Evolutionary conservation across 1,284 basidiomycete genomes (phyloP).

Genomic region (Microbotryum intermedium): DNA sequence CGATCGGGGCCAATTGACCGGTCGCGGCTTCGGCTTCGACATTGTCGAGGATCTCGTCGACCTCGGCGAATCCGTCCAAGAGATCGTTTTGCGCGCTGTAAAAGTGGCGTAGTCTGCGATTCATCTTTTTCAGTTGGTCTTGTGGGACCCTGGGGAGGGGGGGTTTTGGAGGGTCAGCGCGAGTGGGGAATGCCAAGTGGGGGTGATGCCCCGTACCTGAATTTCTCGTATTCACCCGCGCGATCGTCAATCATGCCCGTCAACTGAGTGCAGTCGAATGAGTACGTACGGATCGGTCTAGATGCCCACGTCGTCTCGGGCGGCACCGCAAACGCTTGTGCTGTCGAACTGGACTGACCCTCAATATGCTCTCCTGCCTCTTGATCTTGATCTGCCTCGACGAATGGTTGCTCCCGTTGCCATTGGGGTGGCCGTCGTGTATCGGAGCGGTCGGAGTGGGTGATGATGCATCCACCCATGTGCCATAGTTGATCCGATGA

Average conservation of each 20-base stretch:
- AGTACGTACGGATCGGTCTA: neutral
- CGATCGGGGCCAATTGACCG: constrained; percentile 17
- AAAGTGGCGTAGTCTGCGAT: constrained; percentile 22
- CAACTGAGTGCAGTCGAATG: constrained; percentile 2
- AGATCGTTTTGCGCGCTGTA: constrained; percentile 29
- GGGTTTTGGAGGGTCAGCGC: too few species aligned
- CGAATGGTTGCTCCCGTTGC: too few species aligned
- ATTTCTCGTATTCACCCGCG: constrained; percentile 20
- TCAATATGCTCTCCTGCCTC: constrained; percentile 12
- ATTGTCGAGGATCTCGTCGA: constrained; percentile 32
- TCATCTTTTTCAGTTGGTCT: constrained; percentile 6
- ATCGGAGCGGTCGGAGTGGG: too few species aligned
- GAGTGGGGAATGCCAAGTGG: too few species aligned
- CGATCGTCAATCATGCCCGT: constrained; percentile 25
- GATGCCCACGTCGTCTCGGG: too few species aligned
- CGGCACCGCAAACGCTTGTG: too few species aligned
- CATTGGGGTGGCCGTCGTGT: too few species aligned
- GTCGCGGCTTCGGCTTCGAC: constrained; percentile 18
- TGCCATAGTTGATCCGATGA: too few species aligned
- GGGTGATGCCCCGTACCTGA: too few species aligned
- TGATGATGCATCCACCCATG: too few species aligned
- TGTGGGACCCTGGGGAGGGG: neutral
- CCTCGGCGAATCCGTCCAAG: constrained; percentile 18
- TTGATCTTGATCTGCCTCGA: neutral
- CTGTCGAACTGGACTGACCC: constrained; percentile 8